Evolutionary conservation across 2,329 filamentous ascomycete genomes (phyloP).

Genomic region (Fusarium nygamai): DNA sequence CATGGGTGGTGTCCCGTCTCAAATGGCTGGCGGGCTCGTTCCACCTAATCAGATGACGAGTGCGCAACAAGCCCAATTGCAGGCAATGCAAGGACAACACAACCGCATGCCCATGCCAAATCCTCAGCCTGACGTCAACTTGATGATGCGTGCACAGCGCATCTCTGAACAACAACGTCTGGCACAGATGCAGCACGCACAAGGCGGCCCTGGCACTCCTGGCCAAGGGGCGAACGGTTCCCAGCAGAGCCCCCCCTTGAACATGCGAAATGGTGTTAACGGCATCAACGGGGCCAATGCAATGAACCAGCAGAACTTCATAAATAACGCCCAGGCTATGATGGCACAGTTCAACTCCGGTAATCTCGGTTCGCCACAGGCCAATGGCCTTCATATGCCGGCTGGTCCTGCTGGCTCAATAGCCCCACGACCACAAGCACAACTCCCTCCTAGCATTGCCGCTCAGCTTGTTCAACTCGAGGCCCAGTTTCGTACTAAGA

Average conservation of each 20-base stretch:
- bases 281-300: conserved; percentile 51
- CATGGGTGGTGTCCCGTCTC: conserved; percentile 60
- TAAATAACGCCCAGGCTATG: conserved; percentile 63
- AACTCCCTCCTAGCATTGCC: conserved; percentile 58
- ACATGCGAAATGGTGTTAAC: conserved; percentile 50
- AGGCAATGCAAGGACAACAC: conserved; percentile 65
- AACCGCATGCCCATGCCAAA: conserved; percentile 66
- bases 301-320: conserved; percentile 62
- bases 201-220: conserved; percentile 48
- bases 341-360: conserved; percentile 59
- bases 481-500: conserved; percentile 60
- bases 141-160: conserved; percentile 71
- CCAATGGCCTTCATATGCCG: conserved; percentile 59
- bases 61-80: conserved; percentile 76
- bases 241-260: conserved; percentile 57
- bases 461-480: conserved; percentile 63
- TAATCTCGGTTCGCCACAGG: conserved; percentile 56
- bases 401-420: conserved; percentile 57
- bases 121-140: conserved; percentile 59
- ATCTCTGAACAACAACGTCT: conserved; percentile 73
- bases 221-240: conserved; percentile 38
- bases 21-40: conserved; percentile 60
- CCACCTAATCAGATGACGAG: conserved; percentile 70
- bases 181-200: conserved; percentile 58
- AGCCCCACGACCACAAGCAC: conserved; percentile 53